Evolutionary conservation across 345 rosid genomes (phyloP), one percentile per base, ranked within the genome.

Genomic region (Gossypium sturtianum): DNA sequence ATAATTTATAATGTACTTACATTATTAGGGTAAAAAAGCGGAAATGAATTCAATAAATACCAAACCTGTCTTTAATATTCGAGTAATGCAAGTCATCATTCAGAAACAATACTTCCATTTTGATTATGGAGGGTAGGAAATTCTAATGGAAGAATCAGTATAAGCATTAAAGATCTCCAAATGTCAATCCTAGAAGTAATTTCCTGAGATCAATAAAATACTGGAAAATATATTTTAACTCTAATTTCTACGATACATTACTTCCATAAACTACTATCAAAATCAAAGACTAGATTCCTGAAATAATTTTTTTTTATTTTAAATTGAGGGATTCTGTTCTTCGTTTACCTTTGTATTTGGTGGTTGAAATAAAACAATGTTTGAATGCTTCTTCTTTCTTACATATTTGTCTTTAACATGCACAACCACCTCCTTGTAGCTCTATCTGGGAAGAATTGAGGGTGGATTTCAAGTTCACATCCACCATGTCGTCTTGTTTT

Each of bases 401-500:
- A 22, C 15, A 57, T 12, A 75, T 7, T 69, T 51, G 27, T 74
- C 8, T 80, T 70, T 82, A 94, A 86, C 97, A 94, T 2, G 97
- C 79, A 70, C 98, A 94, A 13, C 97, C 97, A 13, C 97, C 97
- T 76, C 88, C 84, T 80, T 87, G 91, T 75, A 89, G 91, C 80
- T 89, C 91, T 66, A 79, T 73, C 34, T 89, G 97, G 59, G 95
- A 89, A 12, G 95, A 85, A 85, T 86, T 89, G 74, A 80, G 81
- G 0, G 88, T 86, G 3, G 97, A 76, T 83, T 89, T 94, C 54
- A 92, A 86, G 85, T 92, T 94, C 71, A 92, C 97, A 63, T 94
- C 98, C 34, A 92, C 97, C 98, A 94, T 94, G 85, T 94, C 97
- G 81, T 89, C 98, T 72, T 88, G 93, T 77, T 87, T 92, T 4